Percentiles rank a stretch among this genome's conserved stretches.
Evolutionary conservation across 2,329 filamentous ascomycete genomes (phyloP).

Genomic region (Pseudogymnoascus sp.): DNA sequence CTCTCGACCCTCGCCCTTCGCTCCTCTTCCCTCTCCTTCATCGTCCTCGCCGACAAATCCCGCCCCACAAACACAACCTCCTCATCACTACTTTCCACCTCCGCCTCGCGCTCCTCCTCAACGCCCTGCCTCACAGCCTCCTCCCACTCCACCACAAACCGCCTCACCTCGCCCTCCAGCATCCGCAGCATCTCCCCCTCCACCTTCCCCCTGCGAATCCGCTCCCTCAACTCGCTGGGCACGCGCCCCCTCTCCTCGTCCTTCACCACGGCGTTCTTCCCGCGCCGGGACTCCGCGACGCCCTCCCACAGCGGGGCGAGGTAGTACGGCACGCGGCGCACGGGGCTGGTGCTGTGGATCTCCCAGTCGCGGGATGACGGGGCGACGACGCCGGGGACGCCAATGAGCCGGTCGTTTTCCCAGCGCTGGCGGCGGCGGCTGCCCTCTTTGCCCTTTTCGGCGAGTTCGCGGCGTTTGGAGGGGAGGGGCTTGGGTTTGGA

Average conservation of each 20-base stretch:
- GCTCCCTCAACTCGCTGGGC: constrained; percentile 70
- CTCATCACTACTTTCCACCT: constrained; percentile 57
- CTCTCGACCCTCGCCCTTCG: constrained; percentile 44
- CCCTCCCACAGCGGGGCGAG: constrained; percentile 79
- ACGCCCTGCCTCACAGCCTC: constrained; percentile 39
- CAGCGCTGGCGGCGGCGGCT: constrained; percentile 77
- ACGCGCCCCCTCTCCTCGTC: constrained; percentile 47
- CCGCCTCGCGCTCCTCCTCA: constrained; percentile 33
- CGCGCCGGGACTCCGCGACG: constrained; percentile 43
- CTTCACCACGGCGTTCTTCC: constrained; percentile 22
- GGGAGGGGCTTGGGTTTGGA: constrained; percentile 22
- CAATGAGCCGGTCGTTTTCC: constrained; percentile 89
- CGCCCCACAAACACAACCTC: constrained; percentile 85
- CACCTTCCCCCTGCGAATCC: constrained; percentile 68
- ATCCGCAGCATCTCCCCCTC: constrained; percentile 73
- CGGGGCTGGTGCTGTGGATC: constrained; percentile 69
- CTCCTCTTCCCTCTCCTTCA: constrained; percentile 39
- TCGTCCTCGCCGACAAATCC: constrained; percentile 45
- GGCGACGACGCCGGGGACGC: constrained; percentile 78
- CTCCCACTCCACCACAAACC: constrained; percentile 59
- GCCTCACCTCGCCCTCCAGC: constrained; percentile 75
- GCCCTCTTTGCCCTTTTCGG: constrained; percentile 86
- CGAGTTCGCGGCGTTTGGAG: constrained; percentile 48
- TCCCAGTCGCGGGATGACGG: constrained; percentile 78
- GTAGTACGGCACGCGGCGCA: constrained; percentile 77